These are phyloP conservation scores for Puccinellia tenuiflora DNA, from an alignment of 176 grass and related monocot species.

Conservation along the genomic window DNA sequence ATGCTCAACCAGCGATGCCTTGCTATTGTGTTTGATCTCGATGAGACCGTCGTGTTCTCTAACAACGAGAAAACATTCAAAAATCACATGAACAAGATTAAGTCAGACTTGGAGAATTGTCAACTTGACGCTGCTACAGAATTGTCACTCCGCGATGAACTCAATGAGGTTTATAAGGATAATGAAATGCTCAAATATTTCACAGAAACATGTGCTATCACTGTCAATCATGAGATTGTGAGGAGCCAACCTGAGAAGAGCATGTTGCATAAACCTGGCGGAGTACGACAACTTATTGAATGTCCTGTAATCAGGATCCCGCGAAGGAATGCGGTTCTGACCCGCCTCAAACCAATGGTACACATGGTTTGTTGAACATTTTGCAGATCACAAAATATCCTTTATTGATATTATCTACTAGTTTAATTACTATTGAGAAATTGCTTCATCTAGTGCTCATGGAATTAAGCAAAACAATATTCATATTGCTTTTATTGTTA, in stretches of 20 bases:
- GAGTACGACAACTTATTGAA: slow-evolving; percentile 18
- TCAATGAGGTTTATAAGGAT: slow-evolving; percentile 45
- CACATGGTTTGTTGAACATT: not conserved
- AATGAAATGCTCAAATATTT: slow-evolving; percentile 45
- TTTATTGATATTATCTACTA: not conserved
- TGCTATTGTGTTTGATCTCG: slow-evolving; percentile 57
- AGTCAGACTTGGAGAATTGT: slow-evolving; percentile 22
- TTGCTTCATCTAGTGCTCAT: not conserved
- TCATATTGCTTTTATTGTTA: not conserved
- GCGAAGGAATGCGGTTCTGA: slow-evolving; percentile 50
- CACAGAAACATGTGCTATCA: slow-evolving; percentile 27
- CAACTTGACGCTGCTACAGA: slow-evolving; percentile 42
- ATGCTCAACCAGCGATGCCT: slow-evolving; percentile 61
- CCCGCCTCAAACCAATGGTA: slow-evolving; percentile 56
- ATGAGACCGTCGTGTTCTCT: slow-evolving; percentile 52
- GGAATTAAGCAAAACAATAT: not conserved
- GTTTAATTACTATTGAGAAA: not conserved
- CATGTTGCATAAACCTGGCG: not conserved
- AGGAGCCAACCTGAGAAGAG: slow-evolving; percentile 39
- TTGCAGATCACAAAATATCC: not conserved
- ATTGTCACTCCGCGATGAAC: slow-evolving; percentile 37
- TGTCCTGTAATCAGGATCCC: slow-evolving; percentile 54
- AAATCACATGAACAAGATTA: slow-evolving; percentile 34
- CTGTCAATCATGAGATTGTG: slow-evolving; percentile 17
- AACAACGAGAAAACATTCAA: slow-evolving; percentile 56